Evolutionary conservation across 164 flowering plant species (phyloP).

Genomic region (Sedum album): DNA sequence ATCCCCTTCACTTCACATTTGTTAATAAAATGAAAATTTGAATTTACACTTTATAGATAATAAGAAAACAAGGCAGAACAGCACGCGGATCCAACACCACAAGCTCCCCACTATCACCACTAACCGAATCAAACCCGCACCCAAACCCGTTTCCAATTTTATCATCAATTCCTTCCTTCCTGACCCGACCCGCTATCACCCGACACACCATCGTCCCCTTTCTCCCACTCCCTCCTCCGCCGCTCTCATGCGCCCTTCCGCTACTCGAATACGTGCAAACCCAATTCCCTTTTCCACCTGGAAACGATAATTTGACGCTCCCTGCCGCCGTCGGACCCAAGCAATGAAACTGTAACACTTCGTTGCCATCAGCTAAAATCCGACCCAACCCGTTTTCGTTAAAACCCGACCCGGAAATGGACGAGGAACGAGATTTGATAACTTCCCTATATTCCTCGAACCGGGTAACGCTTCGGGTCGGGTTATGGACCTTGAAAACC

Average conservation of each 20-base stretch:
- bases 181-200: constrained; percentile 67
- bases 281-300: no score
- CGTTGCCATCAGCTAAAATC: constrained; percentile 91
- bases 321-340: no score
- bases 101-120: constrained; percentile 64
- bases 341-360: constrained; percentile 83
- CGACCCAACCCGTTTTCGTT: constrained; percentile 41
- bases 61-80: constrained; percentile 83
- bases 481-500: constrained; percentile 72
- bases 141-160: constrained; percentile 28
- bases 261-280: no score
- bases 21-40: not conserved
- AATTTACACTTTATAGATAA: constrained; percentile 67
- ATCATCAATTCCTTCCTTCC: not conserved
- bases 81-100: constrained; percentile 84
- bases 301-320: no score
- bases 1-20: no score
- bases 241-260: no score
- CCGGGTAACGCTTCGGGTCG: constrained; percentile 42
- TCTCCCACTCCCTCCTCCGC: no score
- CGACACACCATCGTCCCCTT: no score
- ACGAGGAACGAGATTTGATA: constrained; percentile 34
- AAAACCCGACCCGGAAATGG: constrained; percentile 26
- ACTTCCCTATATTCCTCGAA: constrained; percentile 81
- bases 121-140: constrained; percentile 79